Evolutionary conservation across 352 stramenopile genomes (phyloP), one percentile per base, ranked within the genome.

Genomic region (Phytophthora sansomeana): DNA sequence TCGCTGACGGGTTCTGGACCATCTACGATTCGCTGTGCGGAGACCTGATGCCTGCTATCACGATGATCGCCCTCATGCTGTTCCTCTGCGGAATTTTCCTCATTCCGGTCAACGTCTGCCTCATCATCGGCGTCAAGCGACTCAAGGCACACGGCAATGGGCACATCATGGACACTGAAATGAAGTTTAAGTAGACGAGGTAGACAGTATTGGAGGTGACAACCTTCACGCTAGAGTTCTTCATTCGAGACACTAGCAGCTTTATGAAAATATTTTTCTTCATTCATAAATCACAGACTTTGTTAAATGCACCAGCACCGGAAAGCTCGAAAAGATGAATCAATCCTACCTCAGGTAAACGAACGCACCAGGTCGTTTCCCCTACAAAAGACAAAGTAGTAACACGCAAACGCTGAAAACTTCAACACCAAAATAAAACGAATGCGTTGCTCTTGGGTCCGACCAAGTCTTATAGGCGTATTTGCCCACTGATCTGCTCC

Each of bases 31-130:
- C 77, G 48, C 65, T 92, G 0, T 92, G 83, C 21, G 70, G 69
- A 14, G 64, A 89, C n/a, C 65, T 92, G 42, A 83, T 89, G 71
- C 81, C 83, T 41, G 64, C 81, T 26, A 77, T 92, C 53, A 87
- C 79, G 3, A 90, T 92, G 83, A 87, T 92, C 63, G 81, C 83
- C 35, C 75, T 92, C 67, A 86, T 89, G 79, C 57, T 92, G 17
- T 90, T 90, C 56, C 69, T 92, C 44, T 75, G 74, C 17, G 83
- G 77, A 8, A 47, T 92, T 24, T 90, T 90, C 62, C 70, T 90
- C 42, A 78, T 92, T 55, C 77, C 81, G 1, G 79, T 90, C 51
- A 89, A 83, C 54, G 53, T 90, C 14, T 89, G 81, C 50, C 78
- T 92, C 57, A 88, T 92, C 67, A 87, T 92, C 54, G 77, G 74